These are phyloP conservation scores for Ogataea nakhonphanomensis DNA, from an alignment of 805 yeast genomes.

Conservation along the genomic window DNA sequence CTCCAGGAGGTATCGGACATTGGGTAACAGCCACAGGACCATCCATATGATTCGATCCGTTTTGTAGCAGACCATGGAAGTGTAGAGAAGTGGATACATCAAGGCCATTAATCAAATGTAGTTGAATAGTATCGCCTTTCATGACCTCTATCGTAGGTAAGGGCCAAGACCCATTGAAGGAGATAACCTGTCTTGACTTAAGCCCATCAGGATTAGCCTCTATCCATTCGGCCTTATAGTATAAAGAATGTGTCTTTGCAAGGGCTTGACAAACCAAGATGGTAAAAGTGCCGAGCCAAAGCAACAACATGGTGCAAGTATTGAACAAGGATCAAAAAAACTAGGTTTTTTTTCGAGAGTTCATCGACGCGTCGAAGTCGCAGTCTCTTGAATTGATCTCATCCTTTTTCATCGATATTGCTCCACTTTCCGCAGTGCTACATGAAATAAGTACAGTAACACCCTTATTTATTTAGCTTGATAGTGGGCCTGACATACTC, in stretches of 20 bases:
- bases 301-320: background rate
- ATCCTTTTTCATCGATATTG: too few species aligned
- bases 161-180: slow-evolving; percentile 73
- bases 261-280: slow-evolving; percentile 8
- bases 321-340: background rate
- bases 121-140: slow-evolving; percentile 58
- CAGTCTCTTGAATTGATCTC: too few species aligned
- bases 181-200: slow-evolving; percentile 52
- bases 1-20: slow-evolving; percentile 72
- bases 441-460: too few species aligned
- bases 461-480: too few species aligned
- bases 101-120: slow-evolving; percentile 63
- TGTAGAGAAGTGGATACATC: slow-evolving; percentile 58
- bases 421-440: too few species aligned
- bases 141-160: slow-evolving; percentile 63
- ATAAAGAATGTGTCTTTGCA: slow-evolving; percentile 49
- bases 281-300: slow-evolving; percentile 1
- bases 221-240: slow-evolving; percentile 57
- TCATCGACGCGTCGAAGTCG: slow-evolving; percentile 1
- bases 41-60: slow-evolving; percentile 61
- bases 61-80: slow-evolving; percentile 76
- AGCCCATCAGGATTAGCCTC: slow-evolving; percentile 66
- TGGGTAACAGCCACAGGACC: slow-evolving; percentile 80
- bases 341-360: background rate
- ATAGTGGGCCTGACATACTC: too few species aligned